These are phyloP conservation scores for Sporobolomyces phaffii DNA, from an alignment of 768 basidiomycete species.

Conservation along the genomic window DNA sequence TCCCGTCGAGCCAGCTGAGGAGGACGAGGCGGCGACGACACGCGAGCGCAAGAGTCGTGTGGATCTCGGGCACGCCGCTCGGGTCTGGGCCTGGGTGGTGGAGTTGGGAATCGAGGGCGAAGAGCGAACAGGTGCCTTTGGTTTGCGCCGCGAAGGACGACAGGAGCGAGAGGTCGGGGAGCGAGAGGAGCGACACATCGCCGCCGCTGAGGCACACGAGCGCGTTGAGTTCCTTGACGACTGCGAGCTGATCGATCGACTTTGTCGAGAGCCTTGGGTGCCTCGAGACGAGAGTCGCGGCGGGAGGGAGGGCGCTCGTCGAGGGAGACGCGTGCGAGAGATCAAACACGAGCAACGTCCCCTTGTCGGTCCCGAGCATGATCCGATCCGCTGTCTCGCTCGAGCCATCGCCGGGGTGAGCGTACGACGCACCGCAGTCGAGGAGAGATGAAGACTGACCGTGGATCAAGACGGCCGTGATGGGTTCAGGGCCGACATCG, in stretches of 20 bases:
- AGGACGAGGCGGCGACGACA: constrained; percentile 77
- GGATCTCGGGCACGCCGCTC: constrained; percentile 49
- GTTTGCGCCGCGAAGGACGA: constrained; percentile 57
- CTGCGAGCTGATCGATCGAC: constrained; percentile 81
- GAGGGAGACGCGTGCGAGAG: constrained; percentile 11
- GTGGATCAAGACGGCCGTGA: constrained; percentile 19
- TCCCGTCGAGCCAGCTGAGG: constrained; percentile 80
- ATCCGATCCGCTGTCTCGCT: constrained; percentile 34
- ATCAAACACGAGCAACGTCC: constrained; percentile 31
- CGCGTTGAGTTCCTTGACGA: constrained; percentile 76
- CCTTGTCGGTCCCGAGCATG: constrained; percentile 32
- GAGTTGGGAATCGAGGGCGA: constrained; percentile 64
- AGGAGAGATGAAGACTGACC: too few species aligned
- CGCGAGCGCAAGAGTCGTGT: constrained; percentile 76
- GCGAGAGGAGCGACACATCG: constrained; percentile 64
- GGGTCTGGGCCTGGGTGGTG: constrained; percentile 47
- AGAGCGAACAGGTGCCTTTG: constrained; percentile 68
- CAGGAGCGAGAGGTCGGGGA: constrained; percentile 64
- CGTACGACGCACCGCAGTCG: fast-evolving
- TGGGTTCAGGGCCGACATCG: constrained; percentile 8
- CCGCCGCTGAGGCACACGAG: constrained; percentile 75
- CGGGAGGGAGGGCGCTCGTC: background rate
- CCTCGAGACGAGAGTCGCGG: constrained; percentile 23
- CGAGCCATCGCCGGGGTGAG: too few species aligned
- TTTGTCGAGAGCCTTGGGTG: constrained; percentile 43